phyloP scores from a whole-genome alignment of 768 basidiomycete species.

The Psilocybe subaeruginosa region DNA sequence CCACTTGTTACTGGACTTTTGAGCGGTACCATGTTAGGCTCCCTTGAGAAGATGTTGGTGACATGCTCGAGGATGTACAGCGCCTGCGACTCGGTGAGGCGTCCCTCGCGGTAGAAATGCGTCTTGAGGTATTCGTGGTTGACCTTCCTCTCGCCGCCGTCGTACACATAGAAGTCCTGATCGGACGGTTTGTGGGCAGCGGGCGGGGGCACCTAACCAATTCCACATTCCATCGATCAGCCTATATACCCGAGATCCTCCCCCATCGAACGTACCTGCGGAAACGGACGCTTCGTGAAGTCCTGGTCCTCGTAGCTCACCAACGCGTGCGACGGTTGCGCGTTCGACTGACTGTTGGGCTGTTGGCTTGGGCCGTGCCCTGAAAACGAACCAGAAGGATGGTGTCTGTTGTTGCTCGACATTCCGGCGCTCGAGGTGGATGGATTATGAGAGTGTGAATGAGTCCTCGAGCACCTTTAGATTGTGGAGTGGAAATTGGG shows the following conservation, averaged over 20 bases:
- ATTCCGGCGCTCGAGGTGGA: not conserved
- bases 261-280: conserved; percentile 4
- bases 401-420: conserved; percentile 10
- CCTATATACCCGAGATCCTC: not conserved
- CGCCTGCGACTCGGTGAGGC: conserved; percentile 83
- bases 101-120: conserved; percentile 89
- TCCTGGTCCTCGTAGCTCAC: not conserved
- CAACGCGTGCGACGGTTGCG: conserved; percentile 1
- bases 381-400: conserved; percentile 11
- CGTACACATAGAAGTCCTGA: conserved; percentile 66
- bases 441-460: not conserved
- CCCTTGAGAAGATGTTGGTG: conserved; percentile 66
- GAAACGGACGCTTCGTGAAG: conserved; percentile 12
- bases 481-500: not conserved
- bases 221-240: conserved; percentile 1
- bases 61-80: conserved; percentile 76
- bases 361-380: not conserved
- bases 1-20: conserved; percentile 89
- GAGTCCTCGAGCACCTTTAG: not conserved
- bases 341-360: not conserved
- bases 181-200: conserved; percentile 67
- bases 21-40: conserved; percentile 87
- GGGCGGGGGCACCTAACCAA: conserved; percentile 68
- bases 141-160: conserved; percentile 61
- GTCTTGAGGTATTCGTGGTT: conserved; percentile 82